A percentile compares a stretch with the other conserved stretches of the same genome.
Conservation (phyloP, 1,284 basidiomycete genomes). For the Moniliella sp. region DNA sequence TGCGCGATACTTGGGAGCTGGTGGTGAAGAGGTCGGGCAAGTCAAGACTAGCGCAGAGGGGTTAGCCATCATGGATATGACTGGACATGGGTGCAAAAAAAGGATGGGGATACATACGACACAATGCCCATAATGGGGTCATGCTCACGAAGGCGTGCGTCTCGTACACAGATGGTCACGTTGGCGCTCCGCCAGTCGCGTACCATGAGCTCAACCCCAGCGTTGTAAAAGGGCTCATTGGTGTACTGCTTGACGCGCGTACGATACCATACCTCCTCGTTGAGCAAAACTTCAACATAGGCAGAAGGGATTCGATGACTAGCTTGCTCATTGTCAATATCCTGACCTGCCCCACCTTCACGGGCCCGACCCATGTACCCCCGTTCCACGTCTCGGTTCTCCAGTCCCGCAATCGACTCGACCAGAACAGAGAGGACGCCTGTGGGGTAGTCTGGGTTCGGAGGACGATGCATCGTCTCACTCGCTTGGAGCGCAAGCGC, state of each 20-base stretch:
- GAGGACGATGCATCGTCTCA: too few species aligned
- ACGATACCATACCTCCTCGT: conserved; percentile 44
- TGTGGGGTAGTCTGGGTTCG: too few species aligned
- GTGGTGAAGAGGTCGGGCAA: conserved; percentile 15
- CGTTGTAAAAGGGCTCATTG: conserved; percentile 52
- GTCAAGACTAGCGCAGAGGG: conserved; percentile 9
- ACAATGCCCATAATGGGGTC: conserved; percentile 56
- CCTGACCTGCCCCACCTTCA: conserved; percentile 25
- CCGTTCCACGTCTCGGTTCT: too few species aligned
- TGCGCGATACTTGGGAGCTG: conserved; percentile 41
- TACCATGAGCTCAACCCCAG: conserved; percentile 51
- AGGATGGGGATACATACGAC: too few species aligned
- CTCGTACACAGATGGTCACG: conserved; percentile 50
- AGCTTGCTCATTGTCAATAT: conserved; percentile 38
- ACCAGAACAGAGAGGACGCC: conserved; percentile 34
- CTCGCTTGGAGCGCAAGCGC: too few species aligned
- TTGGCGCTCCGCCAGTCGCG: conserved; percentile 48
- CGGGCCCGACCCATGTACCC: conserved; percentile 38
- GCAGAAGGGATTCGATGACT: conserved; percentile 37
- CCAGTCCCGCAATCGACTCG: too few species aligned
- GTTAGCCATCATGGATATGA: too few species aligned
- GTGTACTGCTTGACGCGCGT: conserved; percentile 17
- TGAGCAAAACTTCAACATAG: conserved; percentile 43
- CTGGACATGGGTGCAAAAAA: too few species aligned
- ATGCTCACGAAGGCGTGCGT: conserved; percentile 42